phyloP scores from a whole-genome alignment of 2,329 filamentous ascomycete genomes.

The Proliferodiscus dingleyae region DNA sequence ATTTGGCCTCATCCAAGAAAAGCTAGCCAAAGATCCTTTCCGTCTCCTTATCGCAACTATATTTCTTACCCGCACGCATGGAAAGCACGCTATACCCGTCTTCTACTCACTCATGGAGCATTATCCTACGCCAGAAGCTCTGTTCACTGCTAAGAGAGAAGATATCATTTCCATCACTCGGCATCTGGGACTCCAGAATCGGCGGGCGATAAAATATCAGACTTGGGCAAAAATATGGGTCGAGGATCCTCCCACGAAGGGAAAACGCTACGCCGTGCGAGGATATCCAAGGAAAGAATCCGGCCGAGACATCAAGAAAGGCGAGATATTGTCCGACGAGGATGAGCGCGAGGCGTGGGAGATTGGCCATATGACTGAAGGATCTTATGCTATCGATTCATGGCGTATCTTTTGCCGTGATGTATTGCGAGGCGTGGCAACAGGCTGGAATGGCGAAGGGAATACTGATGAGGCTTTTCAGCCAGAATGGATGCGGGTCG shows the following conservation, averaged over 20 bases:
- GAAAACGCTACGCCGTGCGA: slow-evolving; percentile 50
- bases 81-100: slow-evolving; percentile 67
- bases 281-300: slow-evolving; percentile 49
- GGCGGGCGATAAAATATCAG: slow-evolving; percentile 64
- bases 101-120: slow-evolving; percentile 62
- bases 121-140: slow-evolving; percentile 61
- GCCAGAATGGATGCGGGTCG: slow-evolving; percentile 86
- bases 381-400: slow-evolving; percentile 79
- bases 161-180: slow-evolving; percentile 60
- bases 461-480: slow-evolving; percentile 50
- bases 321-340: slow-evolving; percentile 44
- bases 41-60: slow-evolving; percentile 76
- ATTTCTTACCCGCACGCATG: slow-evolving; percentile 78
- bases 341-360: slow-evolving; percentile 56
- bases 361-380: slow-evolving; percentile 78
- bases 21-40: slow-evolving; percentile 69
- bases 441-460: slow-evolving; percentile 60
- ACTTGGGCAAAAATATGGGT: slow-evolving; percentile 67
- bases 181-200: slow-evolving; percentile 65
- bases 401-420: slow-evolving; percentile 95
- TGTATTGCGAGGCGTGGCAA: slow-evolving; percentile 59
- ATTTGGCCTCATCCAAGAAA: slow-evolving; percentile 84
- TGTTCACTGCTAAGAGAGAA: slow-evolving; percentile 52
- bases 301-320: slow-evolving; percentile 42
- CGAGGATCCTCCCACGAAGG: slow-evolving; percentile 53